Base-by-base conservation (phyloP, 176 grass and related monocot genomes). In the Oryza australiensis region DNA sequence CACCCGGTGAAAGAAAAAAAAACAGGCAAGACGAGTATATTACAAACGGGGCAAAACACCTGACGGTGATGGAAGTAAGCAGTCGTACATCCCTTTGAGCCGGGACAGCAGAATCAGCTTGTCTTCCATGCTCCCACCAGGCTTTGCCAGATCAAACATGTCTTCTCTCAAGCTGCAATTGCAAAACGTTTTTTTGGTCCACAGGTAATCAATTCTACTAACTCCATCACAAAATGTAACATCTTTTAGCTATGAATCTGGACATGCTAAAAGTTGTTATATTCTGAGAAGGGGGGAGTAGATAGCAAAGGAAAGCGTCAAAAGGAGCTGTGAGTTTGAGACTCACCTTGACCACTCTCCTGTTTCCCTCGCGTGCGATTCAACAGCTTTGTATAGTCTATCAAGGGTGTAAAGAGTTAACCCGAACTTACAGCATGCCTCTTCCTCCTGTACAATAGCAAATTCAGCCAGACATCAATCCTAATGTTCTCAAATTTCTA, bases 281-380 rank as follows among this genome's bases (percentile, higher is more conserved):
- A n/a, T n/a, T n/a, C n/a, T n/a, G n/a, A n/a, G n/a, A n/a, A n/a
- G n/a, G n/a, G n/a, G n/a, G n/a, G n/a, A n/a, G n/a, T n/a, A 32
- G 69, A 49, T 64, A 34, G 59, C 26, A 20, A 79, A 73, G 0
- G 41, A 32, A 43, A 42, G 40, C 3, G 64, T 40, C 15, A n/a
- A 60, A 77, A 30, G 27, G 18, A 68, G 59, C 3, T 75, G 63
- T 73, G 37, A 66, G 32, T 13, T 13, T 16, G 41, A 73, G 60
- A 76, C 85, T 79, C 18, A 93, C 96, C 93, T 91, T 85, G 81
- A 72, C 96, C 92, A 98, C 70, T 98, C 92, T n/a, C 85, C 93
- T 13, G 96, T 93, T 82, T 93, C 89, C 72, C 72, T 98, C 12
- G 96, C 93, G 34, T 98, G 90, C 49, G 66, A 59, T 81, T 98